Evolutionary conservation across 1,284 basidiomycete species (phyloP), one percentile per base, ranked within the genome.

Genomic region (Wallemia hederae): DNA sequence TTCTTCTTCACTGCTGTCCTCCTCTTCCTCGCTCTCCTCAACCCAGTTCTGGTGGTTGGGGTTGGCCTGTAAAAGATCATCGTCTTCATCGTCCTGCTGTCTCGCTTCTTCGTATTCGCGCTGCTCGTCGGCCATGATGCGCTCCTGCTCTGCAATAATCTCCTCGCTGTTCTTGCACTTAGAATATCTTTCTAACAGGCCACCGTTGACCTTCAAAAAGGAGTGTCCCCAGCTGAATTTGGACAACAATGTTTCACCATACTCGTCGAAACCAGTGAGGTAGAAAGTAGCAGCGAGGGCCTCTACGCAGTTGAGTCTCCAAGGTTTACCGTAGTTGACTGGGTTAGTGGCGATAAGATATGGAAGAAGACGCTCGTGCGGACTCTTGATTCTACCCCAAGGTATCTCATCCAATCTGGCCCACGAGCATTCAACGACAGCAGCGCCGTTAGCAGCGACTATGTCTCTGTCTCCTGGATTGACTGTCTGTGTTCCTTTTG

Each of bases 341-440:
- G 87, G 88, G 69, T 96, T 96, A 0, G 86, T 84, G 0, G 90
- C 90, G 59, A 94, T 72, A 28, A 96, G 77, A 69, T 91, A 94
- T 0, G 90, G 90, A 27, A 96, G 68, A 33, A 97, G 71, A 14
- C 92, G 78, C 73, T 98, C 92, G 66, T 96, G 78, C 0, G 90
- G 89, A 64, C 85, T 87, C 24, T 85, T 79, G 66, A 97, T 92
- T 72, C 94, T 96, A 60, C 78, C 75, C 69, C 94, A 98, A 0
- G 92, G 92, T 1, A 97, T 82, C 64, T 97, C 91, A 60, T 90
- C 86, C 5, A 97, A 72, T 24, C 90, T 77, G 1, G 92, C 92
- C 92, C 92, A 98, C 2, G 87, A 91, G 70, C 90, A 96, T 69
- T 98, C 92, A 1, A 98, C 89, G 7, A 98, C 92, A 0, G 92